These are phyloP conservation scores for Pezicula neosporulosa DNA, from an alignment of 2,329 filamentous ascomycete genomes.

Conservation along the genomic window DNA sequence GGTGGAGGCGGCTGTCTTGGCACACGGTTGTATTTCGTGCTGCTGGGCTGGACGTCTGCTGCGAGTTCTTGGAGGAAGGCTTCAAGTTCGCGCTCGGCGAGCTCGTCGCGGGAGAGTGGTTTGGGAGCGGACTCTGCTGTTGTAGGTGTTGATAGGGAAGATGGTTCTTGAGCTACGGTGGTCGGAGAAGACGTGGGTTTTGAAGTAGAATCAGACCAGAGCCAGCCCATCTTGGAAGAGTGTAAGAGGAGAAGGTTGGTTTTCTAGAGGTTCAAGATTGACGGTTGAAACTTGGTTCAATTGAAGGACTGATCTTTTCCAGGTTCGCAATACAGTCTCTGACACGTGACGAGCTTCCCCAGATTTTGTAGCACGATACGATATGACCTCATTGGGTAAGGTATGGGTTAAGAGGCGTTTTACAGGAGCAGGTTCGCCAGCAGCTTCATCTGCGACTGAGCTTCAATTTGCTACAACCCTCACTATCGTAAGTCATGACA, in stretches of 20 bases:
- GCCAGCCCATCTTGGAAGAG: constrained; percentile 53
- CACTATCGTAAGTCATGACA: neutral
- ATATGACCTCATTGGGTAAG: constrained; percentile 2
- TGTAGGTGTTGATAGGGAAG: constrained; percentile 9
- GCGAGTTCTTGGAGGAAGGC: constrained; percentile 30
- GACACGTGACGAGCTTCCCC: neutral
- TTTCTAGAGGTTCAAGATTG: no score
- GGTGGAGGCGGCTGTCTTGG: constrained; percentile 12
- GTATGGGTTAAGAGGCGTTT: no score
- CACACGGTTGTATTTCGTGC: constrained; percentile 24
- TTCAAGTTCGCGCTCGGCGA: constrained; percentile 28
- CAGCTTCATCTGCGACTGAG: no score
- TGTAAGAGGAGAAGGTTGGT: constrained; percentile 1
- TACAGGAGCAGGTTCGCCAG: no score
- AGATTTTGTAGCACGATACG: neutral
- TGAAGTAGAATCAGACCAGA: constrained; percentile 43
- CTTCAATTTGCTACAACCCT: neutral
- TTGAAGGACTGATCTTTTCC: no score
- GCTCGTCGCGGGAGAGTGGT: constrained; percentile 22
- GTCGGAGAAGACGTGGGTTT: constrained; percentile 19
- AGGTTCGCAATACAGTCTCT: neutral
- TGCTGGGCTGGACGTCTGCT: constrained; percentile 17
- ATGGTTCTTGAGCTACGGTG: constrained; percentile 13
- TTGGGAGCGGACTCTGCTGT: constrained; percentile 9
- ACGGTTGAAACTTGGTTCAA: no score